These are phyloP conservation scores for Blastosporella zonata DNA, from an alignment of 1,284 basidiomycete species.

Conservation along the genomic window DNA sequence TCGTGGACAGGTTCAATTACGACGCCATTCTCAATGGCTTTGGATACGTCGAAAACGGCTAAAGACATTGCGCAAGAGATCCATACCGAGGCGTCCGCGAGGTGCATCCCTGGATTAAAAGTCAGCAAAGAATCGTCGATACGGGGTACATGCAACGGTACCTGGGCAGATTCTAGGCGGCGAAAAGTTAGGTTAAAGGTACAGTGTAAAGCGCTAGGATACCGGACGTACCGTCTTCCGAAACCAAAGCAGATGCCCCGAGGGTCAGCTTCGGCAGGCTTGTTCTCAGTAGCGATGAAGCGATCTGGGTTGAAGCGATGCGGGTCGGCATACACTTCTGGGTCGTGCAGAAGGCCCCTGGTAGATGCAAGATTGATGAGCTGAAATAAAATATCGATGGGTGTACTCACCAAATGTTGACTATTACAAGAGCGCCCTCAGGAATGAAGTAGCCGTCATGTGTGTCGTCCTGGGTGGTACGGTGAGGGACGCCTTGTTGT, in stretches of 20 bases:
- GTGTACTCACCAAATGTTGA: constrained; percentile 43
- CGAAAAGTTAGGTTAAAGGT: constrained; percentile 9
- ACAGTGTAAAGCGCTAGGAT: background rate
- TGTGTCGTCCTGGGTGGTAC: constrained; percentile 50
- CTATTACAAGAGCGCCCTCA: constrained; percentile 46
- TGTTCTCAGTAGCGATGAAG: constrained; percentile 37
- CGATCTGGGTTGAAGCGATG: constrained; percentile 46
- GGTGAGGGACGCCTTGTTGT: constrained; percentile 48
- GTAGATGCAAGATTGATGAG: background rate
- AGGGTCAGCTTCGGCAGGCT: constrained; percentile 49
- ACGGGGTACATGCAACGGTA: constrained; percentile 20
- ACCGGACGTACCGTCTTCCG: constrained; percentile 56
- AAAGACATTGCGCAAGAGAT: constrained; percentile 52
- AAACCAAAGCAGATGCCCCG: constrained; percentile 55
- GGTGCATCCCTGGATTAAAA: constrained; percentile 39
- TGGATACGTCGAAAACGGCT: constrained; percentile 50
- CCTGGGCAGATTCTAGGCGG: constrained; percentile 52
- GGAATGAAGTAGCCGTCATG: constrained; percentile 53
- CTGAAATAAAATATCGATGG: background rate
- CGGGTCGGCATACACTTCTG: constrained; percentile 43
- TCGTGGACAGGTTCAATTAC: constrained; percentile 49
- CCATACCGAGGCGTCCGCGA: constrained; percentile 58
- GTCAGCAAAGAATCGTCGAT: constrained; percentile 7
- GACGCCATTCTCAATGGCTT: constrained; percentile 40
- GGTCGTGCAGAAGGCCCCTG: constrained; percentile 50